These are phyloP conservation scores for Suillus subaureus DNA, from an alignment of 768 basidiomycete genomes.

Conservation along the genomic window DNA sequence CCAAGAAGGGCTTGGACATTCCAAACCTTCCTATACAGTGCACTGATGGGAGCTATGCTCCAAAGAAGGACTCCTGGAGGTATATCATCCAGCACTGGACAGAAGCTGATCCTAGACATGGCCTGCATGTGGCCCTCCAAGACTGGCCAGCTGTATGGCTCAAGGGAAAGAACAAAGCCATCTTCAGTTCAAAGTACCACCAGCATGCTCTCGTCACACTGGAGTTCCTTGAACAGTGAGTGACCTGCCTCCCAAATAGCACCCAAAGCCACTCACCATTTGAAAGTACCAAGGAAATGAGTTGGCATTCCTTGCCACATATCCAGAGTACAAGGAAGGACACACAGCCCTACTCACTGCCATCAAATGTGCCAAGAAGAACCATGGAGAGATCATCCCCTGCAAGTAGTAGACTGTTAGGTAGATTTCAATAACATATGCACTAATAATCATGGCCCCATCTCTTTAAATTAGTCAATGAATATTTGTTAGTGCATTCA, in stretches of 20 bases:
- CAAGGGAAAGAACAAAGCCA: conserved; percentile 1
- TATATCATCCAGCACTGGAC: no score
- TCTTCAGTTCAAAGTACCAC: conserved; percentile 9
- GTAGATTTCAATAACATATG: no score
- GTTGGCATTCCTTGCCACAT: neutral
- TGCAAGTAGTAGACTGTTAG: no score
- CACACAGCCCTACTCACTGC: neutral
- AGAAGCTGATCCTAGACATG: no score
- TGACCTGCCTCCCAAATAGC: neutral
- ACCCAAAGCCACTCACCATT: neutral
- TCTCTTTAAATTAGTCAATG: no score
- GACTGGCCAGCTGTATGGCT: neutral
- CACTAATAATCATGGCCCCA: no score
- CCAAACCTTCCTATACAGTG: neutral
- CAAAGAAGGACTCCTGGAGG: conserved; percentile 7
- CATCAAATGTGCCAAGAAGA: neutral
- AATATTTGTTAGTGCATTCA: no score
- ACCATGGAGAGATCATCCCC: neutral
- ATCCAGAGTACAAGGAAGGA: neutral
- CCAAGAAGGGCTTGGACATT: neutral
- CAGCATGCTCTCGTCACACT: neutral
- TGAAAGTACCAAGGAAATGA: conserved; percentile 6
- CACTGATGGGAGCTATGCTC: conserved; percentile 1
- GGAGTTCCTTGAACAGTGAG: conserved; percentile 13
- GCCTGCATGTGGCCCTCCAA: no score